Evolutionary conservation across 371 early-diverging fungal genomes (phyloP), one percentile per base, ranked within the genome.

Genomic region (Rhizopus stolonifer): DNA sequence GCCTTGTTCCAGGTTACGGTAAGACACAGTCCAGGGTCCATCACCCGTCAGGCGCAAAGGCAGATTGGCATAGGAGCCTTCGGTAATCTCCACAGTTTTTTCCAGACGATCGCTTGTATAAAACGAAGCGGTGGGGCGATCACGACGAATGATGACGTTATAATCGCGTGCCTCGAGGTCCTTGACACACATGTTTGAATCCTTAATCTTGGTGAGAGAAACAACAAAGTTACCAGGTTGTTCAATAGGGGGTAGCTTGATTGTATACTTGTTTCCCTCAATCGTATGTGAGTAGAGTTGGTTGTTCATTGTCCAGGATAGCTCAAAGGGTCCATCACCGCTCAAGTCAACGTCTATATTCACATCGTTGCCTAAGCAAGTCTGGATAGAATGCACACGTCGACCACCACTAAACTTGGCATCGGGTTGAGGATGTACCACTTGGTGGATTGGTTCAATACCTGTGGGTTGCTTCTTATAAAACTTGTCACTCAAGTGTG

Each of bases 341-440:
- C 61, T 58, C 24, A 79, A 51, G 8, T 74, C 67, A 14, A 74
- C 71, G 45, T 69, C 63, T 7, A 73, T 54, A 19, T 54, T 55
- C 10, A 72, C 31, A 7, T 60, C 54, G 49, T 79, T 71, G 18
- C 74, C 74, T 31, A 74, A 51, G 54, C 79, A 79, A 0, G 73
- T 74, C 13, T 69, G 67, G 5, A 66, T 42, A 9, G 64, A n/a
- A 17, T 58, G 46, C 6, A 25, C 15, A 25, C 21, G 46, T 9
- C 44, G 40, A n/a, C 36, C 36, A 5, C 36, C 25, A n/a, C 24
- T 64, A 47, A 79, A 79, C n/a, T 58, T 52, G 29, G 79, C 79
- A 44, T 74, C 67, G 13, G 79, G 79, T 50, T 79, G 79, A 54
- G 79, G 79, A 56, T 75, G 75, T 1, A 79, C 79, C 1, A 58